Evolutionary conservation across 768 basidiomycete genomes (phyloP), one percentile per base, ranked within the genome.

Genomic region (Xanthoconium stramineum): DNA sequence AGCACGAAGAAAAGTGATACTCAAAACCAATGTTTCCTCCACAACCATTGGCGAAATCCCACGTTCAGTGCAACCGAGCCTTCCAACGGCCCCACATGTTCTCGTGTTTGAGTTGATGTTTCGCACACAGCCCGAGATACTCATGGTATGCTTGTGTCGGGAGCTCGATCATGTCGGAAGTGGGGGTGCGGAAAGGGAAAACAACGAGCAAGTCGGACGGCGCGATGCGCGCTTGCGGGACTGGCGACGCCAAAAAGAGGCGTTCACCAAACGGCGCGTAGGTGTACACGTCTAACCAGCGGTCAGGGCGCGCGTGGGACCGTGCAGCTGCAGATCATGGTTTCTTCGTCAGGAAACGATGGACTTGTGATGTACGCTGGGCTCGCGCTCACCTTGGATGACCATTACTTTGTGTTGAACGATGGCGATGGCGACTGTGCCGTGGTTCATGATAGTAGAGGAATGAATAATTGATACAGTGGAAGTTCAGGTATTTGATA

Each of bases 321-420:
- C 83, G 81, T 17, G 78, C 74, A 45, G 83, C 88, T 89, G 61
- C 28, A 43, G 32, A 32, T 6, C 8, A 12, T 54, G 42, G 35
- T 15, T 15, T 17, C 28, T 28, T 20, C 30, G 47, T 57, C 60
- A 61, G 57, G 40, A 45, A 47, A 50, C 14, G 13, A 40, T 39
- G 47, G 1, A 40, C n/a, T 29, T 11, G 36, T 12, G 53, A 49
- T 28, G 7, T 39, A 24, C 2, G 24, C 38, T 36, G 12, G 53
- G 17, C 11, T 24, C 20, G 13, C 9, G 36, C 69, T 54, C 62
- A 85, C 88, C 82, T 82, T 85, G 83, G 28, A 88, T 83, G 57
- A 89, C 67, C 76, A 80, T 81, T 35, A 89, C 82, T 66, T 84
- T 81, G 62, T 80, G 82, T 60, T 84, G 82, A 45, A 89, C 84